These are phyloP conservation scores for Debaryomyces fabryi DNA, from an alignment of 1,139 yeast genomes.

Conservation along the genomic window DNA sequence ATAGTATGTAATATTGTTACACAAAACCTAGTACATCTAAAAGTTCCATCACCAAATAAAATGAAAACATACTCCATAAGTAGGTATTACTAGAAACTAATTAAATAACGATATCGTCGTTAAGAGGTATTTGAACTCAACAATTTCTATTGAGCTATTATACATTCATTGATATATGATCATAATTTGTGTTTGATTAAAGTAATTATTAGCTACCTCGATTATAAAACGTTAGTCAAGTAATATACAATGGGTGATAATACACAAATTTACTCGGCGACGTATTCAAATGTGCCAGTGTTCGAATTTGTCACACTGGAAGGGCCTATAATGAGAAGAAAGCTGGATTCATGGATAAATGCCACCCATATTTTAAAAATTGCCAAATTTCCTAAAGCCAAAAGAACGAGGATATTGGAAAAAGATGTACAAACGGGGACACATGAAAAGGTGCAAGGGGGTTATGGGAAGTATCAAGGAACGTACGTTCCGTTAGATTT, in stretches of 20 bases:
- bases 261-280: conserved; percentile 69
- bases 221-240: conserved; percentile 2
- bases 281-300: conserved; percentile 79
- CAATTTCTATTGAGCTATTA: background rate
- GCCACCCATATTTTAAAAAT: conserved; percentile 90
- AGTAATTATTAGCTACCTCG: conserved; percentile 1
- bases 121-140: background rate
- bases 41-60: conserved; percentile 4
- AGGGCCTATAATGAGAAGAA: conserved; percentile 82
- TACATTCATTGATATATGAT: conserved; percentile 1
- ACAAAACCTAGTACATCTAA: background rate
- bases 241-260: conserved; percentile 22
- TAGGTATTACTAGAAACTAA: background rate
- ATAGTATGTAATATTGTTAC: background rate
- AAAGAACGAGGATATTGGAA: conserved; percentile 81
- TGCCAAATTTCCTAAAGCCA: conserved; percentile 85
- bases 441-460: conserved; percentile 94
- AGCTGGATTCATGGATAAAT: conserved; percentile 80
- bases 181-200: conserved; percentile 1
- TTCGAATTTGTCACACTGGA: conserved; percentile 70
- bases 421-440: conserved; percentile 82
- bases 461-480: conserved; percentile 93
- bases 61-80: background rate
- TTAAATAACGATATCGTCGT: conserved; percentile 4
- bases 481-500: conserved; percentile 83